Evolutionary conservation across 169 alveolate species (phyloP).

Genomic region (Eimeria praecox): DNA sequence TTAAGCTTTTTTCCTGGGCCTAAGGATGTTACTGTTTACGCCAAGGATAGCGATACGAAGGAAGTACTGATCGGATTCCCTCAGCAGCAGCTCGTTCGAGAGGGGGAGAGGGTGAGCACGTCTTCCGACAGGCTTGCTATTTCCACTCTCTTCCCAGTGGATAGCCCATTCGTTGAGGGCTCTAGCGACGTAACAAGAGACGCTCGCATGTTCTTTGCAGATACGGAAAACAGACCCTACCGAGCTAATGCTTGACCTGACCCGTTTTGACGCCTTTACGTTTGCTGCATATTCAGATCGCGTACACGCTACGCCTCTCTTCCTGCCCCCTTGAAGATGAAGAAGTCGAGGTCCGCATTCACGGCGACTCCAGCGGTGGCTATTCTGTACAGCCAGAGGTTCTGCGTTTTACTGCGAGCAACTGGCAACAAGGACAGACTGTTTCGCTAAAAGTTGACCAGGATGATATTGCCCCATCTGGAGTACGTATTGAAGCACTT

Average conservation of each 20-base stretch:
- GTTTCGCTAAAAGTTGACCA: conserved; percentile 21
- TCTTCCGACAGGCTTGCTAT: not conserved
- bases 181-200: not conserved
- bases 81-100: conserved; percentile 66
- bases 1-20: not conserved
- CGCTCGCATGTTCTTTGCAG: not conserved
- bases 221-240: not conserved
- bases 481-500: not conserved
- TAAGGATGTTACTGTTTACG: conserved; percentile 25
- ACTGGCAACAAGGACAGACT: conserved; percentile 27
- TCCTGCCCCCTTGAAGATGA: conserved; percentile 49
- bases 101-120: conserved; percentile 57
- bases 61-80: conserved; percentile 46
- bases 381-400: conserved; percentile 44
- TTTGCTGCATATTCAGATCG: conserved; percentile 22
- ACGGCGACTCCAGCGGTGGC: not conserved
- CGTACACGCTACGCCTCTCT: conserved; percentile 65
- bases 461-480: conserved; percentile 66
- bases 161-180: not conserved
- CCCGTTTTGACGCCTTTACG: not conserved
- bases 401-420: conserved; percentile 22
- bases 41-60: conserved; percentile 35
- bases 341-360: conserved; percentile 11
- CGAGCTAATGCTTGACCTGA: not conserved
- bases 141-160: not conserved